A percentile compares a stretch with the other conserved stretches of the same genome.
Conservation (phyloP, 2,329 filamentous ascomycete genomes). For the Calonectria crousiana region DNA sequence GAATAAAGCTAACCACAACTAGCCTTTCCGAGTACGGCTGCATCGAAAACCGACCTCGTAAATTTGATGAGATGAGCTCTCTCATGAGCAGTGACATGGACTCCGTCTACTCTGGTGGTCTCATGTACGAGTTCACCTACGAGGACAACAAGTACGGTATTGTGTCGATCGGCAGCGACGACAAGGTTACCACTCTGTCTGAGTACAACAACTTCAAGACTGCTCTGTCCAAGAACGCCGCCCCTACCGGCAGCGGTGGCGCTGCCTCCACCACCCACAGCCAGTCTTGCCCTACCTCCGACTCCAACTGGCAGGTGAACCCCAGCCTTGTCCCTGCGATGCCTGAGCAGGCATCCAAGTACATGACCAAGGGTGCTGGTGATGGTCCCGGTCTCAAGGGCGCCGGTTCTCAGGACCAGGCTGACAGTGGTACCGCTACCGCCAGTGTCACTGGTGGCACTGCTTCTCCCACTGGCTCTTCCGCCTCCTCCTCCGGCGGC, state of each 20-base stretch:
- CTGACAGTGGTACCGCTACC: slow-evolving; percentile 60
- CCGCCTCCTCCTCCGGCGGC: slow-evolving; percentile 33
- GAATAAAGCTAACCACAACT: slow-evolving; percentile 7
- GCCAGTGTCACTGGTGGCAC: slow-evolving; percentile 52
- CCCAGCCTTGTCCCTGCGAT: slow-evolving; percentile 64
- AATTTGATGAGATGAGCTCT: slow-evolving; percentile 82
- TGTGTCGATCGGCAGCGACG: slow-evolving; percentile 69
- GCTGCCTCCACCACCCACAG: slow-evolving; percentile 61
- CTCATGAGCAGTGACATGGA: slow-evolving; percentile 90
- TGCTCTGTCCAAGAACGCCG: slow-evolving; percentile 62
- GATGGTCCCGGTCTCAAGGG: slow-evolving; percentile 65
- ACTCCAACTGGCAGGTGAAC: slow-evolving; percentile 64
- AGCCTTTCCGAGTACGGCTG: slow-evolving; percentile 94
- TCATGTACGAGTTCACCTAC: slow-evolving; percentile 94
- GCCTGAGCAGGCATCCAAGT: slow-evolving; percentile 63
- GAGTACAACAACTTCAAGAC: slow-evolving; percentile 72
- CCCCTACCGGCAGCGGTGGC: slow-evolving; percentile 64
- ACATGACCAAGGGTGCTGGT: slow-evolving; percentile 66
- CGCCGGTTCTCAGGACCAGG: slow-evolving; percentile 65
- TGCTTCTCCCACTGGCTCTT: slow-evolving; percentile 44
- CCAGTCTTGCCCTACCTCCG: slow-evolving; percentile 62
- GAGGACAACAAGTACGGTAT: slow-evolving; percentile 86
- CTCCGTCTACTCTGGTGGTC: slow-evolving; percentile 90
- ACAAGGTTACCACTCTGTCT: slow-evolving; percentile 63
- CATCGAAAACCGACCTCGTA: slow-evolving; percentile 78